Evolutionary conservation across 2,329 filamentous ascomycete species (phyloP), one percentile per base, ranked within the genome.

Genomic region (Anthostomella pinea): DNA sequence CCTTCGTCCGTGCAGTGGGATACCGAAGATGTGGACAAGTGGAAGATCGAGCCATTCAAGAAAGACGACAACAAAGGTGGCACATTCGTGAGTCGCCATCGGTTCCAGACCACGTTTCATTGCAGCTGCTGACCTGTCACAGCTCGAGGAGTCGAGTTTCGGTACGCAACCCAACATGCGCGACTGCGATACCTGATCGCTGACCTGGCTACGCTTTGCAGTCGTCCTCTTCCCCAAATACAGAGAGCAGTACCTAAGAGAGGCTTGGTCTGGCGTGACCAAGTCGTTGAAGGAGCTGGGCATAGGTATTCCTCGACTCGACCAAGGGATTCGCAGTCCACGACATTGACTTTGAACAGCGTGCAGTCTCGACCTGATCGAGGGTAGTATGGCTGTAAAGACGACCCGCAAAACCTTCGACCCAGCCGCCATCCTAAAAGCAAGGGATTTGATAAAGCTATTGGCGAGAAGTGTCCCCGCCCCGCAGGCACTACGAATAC

Each of bases 21-120:
- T 57, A 95, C 90, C 38, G 90, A 95, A 46, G 93, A 96, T 57
- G 87, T 97, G 48, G 91, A 97, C 68, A 95, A 96, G 64, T 97
- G 89, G 89, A 91, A 89, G 81, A 70, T 89, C n/a, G n/a, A n/a
- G n/a, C n/a, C n/a, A n/a, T n/a, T n/a, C n/a, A n/a, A n/a, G n/a
- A n/a, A n/a, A n/a, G n/a, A n/a, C n/a, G n/a, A 16, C 20, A 21
- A 4, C 17, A 5, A 14, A 33, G 10, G 6, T 16, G 20, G 21
- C 19, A 8, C 10, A 30, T 28, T 27, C 20, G 15, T 5, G 6
- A 14, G 26, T 26, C 14, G 11, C 67, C 95, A 96, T 63, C 96
- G 90, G 90, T 91, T 91, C 80, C 70, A 90, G n/a, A n/a, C n/a
- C n/a, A n/a, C n/a, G n/a, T n/a, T n/a, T n/a, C n/a, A n/a, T n/a